Base-by-base conservation (phyloP, 306 rosid genomes). In the Alnus glutinosa region DNA sequence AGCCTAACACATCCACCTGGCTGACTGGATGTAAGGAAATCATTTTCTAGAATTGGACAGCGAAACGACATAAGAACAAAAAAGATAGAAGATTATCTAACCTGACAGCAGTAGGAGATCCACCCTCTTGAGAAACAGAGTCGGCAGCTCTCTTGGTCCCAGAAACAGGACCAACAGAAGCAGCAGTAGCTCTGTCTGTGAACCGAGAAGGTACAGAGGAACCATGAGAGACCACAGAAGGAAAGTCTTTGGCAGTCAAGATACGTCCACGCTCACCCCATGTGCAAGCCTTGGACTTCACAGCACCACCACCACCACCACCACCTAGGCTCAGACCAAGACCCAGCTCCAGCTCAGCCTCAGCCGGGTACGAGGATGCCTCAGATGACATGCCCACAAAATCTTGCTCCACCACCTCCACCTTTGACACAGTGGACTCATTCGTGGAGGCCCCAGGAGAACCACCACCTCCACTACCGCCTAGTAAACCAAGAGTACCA, bases 91-190 rank as follows among this genome's bases (percentile, higher is more conserved):
- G 15, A 75, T 23, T 36, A 58, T 73, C 88, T 71, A 36, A 88
- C 94, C 91, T 87, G 76, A 30, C 86, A 83, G 77, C 74, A 75
- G 90, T 81, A 55, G 92, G 86, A 83, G 88, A 88, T 37, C 89
- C 94, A 74, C 83, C 81, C 5, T 85, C 90, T 13, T 74, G 90
- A 23, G 88, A 34, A 81, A 75, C 91, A 80, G 90, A 81, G 55
- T 90, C 94, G 59, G 94, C 94, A 67, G 89, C 83, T 80, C 94
- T 88, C 70, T 90, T 90, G 34, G 85, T 89, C 5, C 92, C 94
- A 77, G 92, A 77, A 73, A 88, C 87, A 83, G 83, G 28, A 70
- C 44, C 81, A 74, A 81, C 58, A 82, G 81, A 37, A 42, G 51
- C 58, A 76, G 28, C 51, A 68, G 72, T 9, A 52, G 66, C 77